Evolutionary conservation across 2,329 filamentous ascomycete genomes (phyloP).

Genomic region (Bimuria novae-zelandiae): DNA sequence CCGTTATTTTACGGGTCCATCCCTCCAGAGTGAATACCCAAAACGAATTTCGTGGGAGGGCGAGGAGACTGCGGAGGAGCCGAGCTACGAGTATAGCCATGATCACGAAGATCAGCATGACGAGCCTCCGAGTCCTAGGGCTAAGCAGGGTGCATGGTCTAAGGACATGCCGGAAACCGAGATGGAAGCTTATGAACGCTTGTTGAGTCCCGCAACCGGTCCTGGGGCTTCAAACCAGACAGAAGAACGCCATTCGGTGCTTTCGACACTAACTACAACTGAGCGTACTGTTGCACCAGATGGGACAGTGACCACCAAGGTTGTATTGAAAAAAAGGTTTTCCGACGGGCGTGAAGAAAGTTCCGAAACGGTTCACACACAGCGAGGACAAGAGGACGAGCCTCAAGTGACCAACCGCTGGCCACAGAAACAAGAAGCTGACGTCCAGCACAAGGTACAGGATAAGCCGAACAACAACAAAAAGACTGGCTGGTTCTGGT

Average conservation of each 20-base stretch:
- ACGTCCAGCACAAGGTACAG: conserved; percentile 3
- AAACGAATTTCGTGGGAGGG: conserved; percentile 21
- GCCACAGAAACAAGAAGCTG: conserved; percentile 10
- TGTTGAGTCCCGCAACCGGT: conserved; percentile 44
- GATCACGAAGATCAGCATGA: conserved; percentile 42
- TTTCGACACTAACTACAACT: conserved; percentile 63
- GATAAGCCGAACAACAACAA: conserved; percentile 13
- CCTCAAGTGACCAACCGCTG: background rate
- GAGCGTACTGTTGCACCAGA: conserved; percentile 60
- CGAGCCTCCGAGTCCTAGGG: conserved; percentile 37
- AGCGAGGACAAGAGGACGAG: conserved; percentile 28
- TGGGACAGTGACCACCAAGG: conserved; percentile 62
- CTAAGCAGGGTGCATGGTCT: conserved; percentile 15
- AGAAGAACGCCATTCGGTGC: conserved; percentile 43
- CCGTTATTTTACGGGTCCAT: background rate
- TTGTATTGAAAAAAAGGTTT: conserved; percentile 62
- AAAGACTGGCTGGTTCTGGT: conserved; percentile 42
- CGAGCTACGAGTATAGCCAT: conserved; percentile 39
- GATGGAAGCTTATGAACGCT: conserved; percentile 58
- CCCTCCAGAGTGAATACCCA: conserved; percentile 11
- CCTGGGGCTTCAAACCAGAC: conserved; percentile 7
- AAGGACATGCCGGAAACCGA: conserved; percentile 47
- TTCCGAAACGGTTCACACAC: conserved; percentile 58
- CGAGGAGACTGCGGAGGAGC: conserved; percentile 30
- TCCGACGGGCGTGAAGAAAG: conserved; percentile 64